These are phyloP conservation scores for Acacia acuminata DNA, from an alignment of 306 rosid species.

Conservation along the genomic window DNA sequence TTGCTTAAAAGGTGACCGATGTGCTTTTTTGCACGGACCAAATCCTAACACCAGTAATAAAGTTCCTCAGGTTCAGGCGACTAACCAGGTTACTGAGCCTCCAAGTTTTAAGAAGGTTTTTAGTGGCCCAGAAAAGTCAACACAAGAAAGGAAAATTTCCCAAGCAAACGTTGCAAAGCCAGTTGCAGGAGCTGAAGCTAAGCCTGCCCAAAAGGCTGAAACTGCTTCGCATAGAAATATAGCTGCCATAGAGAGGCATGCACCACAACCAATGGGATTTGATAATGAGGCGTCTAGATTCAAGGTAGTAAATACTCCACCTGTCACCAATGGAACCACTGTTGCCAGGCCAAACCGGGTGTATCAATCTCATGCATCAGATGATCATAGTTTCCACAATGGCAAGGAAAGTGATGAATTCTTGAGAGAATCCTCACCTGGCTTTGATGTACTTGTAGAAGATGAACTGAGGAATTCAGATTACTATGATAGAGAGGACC, in stretches of 20 bases:
- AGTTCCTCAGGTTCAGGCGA: constrained; percentile 47
- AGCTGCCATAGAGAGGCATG: constrained; percentile 51
- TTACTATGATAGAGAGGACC: constrained; percentile 77
- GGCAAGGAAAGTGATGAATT: constrained; percentile 90
- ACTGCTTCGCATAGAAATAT: constrained; percentile 46
- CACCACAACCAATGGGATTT: constrained; percentile 39
- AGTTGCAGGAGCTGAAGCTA: constrained; percentile 43
- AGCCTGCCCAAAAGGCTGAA: constrained; percentile 51
- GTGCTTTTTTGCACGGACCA: constrained; percentile 83
- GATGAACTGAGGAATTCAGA: constrained; percentile 85
- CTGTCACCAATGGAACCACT: constrained; percentile 51
- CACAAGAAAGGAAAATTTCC: constrained; percentile 59
- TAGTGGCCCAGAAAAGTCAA: constrained; percentile 52
- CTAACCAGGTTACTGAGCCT: constrained; percentile 51
- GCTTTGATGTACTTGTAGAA: constrained; percentile 98
- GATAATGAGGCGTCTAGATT: constrained; percentile 54
- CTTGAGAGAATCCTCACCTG: constrained; percentile 94
- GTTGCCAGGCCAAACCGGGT: constrained; percentile 45
- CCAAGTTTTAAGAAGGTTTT: constrained; percentile 51
- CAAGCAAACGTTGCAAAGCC: constrained; percentile 43
- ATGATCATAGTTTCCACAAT: constrained; percentile 70
- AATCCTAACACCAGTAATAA: constrained; percentile 46
- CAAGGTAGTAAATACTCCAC: constrained; percentile 41
- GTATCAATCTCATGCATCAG: constrained; percentile 54
- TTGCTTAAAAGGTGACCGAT: constrained; percentile 89